Evolutionary conservation across 768 basidiomycete genomes (phyloP).

Genomic region (Suillus bovinus): DNA sequence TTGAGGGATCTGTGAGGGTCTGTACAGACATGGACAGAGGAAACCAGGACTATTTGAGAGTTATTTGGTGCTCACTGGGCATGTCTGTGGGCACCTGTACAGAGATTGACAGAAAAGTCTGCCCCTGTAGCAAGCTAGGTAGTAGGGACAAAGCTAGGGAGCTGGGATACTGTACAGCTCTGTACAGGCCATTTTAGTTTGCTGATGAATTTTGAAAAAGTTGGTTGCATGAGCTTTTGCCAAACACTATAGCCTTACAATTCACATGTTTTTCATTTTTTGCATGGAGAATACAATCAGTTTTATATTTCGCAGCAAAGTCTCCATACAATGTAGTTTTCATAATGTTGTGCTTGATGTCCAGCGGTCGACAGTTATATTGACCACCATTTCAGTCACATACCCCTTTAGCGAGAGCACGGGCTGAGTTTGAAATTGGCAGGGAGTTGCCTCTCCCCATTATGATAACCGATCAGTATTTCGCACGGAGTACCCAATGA

Average conservation of each 20-base stretch:
- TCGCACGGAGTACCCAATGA: too few species aligned
- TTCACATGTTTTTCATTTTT: neutral
- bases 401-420: neutral
- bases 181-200: too few species aligned
- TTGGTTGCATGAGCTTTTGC: neutral
- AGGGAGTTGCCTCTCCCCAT: neutral
- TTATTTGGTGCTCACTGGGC: neutral
- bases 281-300: neutral
- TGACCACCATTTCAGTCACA: neutral
- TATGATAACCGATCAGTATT: too few species aligned
- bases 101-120: neutral
- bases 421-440: neutral
- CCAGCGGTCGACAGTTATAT: neutral
- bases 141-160: too few species aligned
- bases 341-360: neutral
- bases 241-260: neutral
- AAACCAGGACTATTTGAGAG: too few species aligned
- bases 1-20: too few species aligned
- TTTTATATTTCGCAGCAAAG: neutral
- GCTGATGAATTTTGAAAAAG: neutral
- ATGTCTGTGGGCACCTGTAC: neutral
- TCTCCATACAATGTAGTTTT: neutral
- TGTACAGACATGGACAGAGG: too few species aligned
- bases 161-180: too few species aligned
- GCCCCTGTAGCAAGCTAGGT: neutral